Evolutionary conservation across 345 rosid species (phyloP).

Genomic region (Excoecaria cochinchinensis): DNA sequence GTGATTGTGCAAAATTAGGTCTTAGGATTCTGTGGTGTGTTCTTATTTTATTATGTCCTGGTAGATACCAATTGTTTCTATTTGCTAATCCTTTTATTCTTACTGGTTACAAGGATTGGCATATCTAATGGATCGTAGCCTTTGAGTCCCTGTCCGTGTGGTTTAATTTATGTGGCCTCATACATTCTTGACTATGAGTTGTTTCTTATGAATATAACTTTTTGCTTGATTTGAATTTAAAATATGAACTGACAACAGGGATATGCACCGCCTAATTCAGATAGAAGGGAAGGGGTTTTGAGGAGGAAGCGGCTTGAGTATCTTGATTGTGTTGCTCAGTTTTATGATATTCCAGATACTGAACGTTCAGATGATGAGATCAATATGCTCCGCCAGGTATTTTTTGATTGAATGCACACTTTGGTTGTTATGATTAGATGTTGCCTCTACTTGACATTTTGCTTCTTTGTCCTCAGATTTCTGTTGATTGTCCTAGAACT

Average conservation of each 20-base stretch:
- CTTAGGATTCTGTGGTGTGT: neutral
- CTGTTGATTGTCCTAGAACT: conserved; percentile 98
- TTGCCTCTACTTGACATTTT: conserved; percentile 14
- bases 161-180: neutral
- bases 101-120: neutral
- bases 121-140: neutral
- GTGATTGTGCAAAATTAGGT: neutral
- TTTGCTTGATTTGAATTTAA: conserved; percentile 44
- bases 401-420: conserved; percentile 8
- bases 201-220: neutral
- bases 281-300: conserved; percentile 92
- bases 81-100: neutral
- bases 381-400: conserved; percentile 96
- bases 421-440: neutral
- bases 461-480: conserved; percentile 51
- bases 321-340: conserved; percentile 90
- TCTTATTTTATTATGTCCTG: neutral
- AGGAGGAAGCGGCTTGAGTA: conserved; percentile 89
- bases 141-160: conserved; percentile 1
- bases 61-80: neutral
- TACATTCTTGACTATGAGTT: neutral
- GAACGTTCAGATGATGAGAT: conserved; percentile 98
- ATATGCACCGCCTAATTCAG: conserved; percentile 99
- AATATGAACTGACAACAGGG: conserved; percentile 97
- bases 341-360: conserved; percentile 90